Evolutionary conservation across 2,329 filamentous ascomycete genomes (phyloP), one percentile per base, ranked within the genome.

Genomic region (Nigrograna mackinnonii): DNA sequence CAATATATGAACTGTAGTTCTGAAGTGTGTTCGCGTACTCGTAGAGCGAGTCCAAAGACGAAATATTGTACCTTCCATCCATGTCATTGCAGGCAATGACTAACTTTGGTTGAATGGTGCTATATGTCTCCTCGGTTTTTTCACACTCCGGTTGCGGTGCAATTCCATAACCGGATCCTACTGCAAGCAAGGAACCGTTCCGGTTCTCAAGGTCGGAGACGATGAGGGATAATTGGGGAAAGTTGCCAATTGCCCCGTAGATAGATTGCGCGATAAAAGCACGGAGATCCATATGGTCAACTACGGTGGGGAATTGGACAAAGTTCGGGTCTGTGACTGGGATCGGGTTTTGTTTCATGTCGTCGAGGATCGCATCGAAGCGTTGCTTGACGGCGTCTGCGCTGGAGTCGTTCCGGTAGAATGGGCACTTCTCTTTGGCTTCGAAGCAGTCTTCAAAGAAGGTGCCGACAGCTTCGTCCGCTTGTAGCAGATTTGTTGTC

Each of bases 371-470:
- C 4, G 37, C 38, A 26, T 41, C 28, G 26, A 41, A 37, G 11
- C 43, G 31, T 11, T 7, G 13, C n/a, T 34, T 13, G 18, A 46
- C 35, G 4, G 13, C 39, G 4, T 20, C 31, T 4, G 43, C 13
- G 5, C 22, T 34, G 19, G 34, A 17, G 14, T 36, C 43, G 28
- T 40, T 40, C 2, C 24, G 30, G 13, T 22, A 36, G 37, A 46
- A 38, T 3, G 37, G 6, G 33, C 46, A 49, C 4, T 45, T 18
- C 4, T 33, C 4, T 22, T 78, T 77, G 14, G 75, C 80, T 31
- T 70, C 63, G 53, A 76, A 72, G 54, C 83, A 86, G 30, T 74
- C 72, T 14, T 68, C 62, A 52, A 78, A 80, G 43, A 85, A 83
- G 14, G 67, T 73, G 1, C 71, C 60, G 51, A 82, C 72, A 5